A percentile compares a stretch with the other conserved stretches of the same genome.
Evolutionary conservation across 345 rosid species (phyloP).

Genomic region (Gossypium rotundifolium): DNA sequence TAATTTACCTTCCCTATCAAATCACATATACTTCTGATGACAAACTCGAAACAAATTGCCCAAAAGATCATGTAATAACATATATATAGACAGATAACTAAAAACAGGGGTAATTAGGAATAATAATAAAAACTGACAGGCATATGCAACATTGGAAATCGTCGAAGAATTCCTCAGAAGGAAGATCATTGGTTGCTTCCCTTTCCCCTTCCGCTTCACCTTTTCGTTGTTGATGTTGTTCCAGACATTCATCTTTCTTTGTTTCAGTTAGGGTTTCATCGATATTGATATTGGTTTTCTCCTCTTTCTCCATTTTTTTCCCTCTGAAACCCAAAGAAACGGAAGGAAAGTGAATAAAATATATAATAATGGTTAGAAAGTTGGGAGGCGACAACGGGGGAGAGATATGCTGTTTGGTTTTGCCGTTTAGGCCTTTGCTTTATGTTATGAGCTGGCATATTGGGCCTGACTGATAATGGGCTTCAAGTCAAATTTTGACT

Average conservation of each 20-base stretch:
- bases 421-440: too few relatives aligned
- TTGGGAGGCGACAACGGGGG: too few relatives aligned
- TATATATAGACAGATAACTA: too few relatives aligned
- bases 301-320: neutral
- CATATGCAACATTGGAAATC: slow-evolving; percentile 25
- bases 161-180: neutral
- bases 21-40: neutral
- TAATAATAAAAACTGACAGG: slow-evolving; percentile 13
- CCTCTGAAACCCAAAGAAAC: neutral
- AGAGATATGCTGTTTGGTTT: too few relatives aligned
- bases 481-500: too few relatives aligned
- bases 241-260: neutral
- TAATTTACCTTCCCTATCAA: neutral
- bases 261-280: neutral
- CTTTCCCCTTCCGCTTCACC: neutral
- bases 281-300: neutral
- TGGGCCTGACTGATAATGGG: too few relatives aligned
- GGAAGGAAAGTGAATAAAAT: neutral
- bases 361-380: neutral
- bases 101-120: neutral
- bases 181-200: neutral
- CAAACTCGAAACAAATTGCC: neutral
- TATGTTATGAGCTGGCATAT: too few relatives aligned
- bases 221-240: neutral
- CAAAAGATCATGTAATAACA: neutral